These are phyloP conservation scores for Sutorius australiensis DNA, from an alignment of 768 basidiomycete species.

Conservation along the genomic window DNA sequence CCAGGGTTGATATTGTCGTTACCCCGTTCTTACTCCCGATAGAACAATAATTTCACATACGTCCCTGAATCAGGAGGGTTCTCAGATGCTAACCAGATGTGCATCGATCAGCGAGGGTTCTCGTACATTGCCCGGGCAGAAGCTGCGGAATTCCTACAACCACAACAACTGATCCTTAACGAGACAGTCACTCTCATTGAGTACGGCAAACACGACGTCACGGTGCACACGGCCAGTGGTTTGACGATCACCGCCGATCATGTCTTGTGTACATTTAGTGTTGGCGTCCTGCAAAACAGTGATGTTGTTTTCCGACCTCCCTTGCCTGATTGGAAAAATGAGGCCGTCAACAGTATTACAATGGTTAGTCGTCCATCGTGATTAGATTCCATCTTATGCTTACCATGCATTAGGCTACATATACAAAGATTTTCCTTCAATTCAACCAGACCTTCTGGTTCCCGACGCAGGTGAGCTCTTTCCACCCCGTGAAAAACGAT, in stretches of 20 bases:
- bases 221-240: constrained; percentile 45
- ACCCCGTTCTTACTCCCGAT: constrained; percentile 1
- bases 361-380: constrained; percentile 40
- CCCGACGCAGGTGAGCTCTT: constrained; percentile 35
- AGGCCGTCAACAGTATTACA: constrained; percentile 57
- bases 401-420: constrained; percentile 40
- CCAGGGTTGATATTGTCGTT: neutral
- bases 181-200: constrained; percentile 46
- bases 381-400: neutral
- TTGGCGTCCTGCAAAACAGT: constrained; percentile 64
- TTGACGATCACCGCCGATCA: constrained; percentile 47
- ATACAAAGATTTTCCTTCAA: constrained; percentile 66
- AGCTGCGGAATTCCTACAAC: constrained; percentile 50
- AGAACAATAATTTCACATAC: constrained; percentile 65
- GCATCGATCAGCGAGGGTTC: constrained; percentile 62
- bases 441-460: constrained; percentile 62
- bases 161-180: constrained; percentile 46
- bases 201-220: constrained; percentile 44
- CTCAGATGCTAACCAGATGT: constrained; percentile 49
- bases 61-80: constrained; percentile 53
- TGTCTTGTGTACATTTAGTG: constrained; percentile 63
- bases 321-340: constrained; percentile 58
- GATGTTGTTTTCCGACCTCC: constrained; percentile 55
- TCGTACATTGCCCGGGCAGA: constrained; percentile 53
- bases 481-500: neutral